Percentiles rank a stretch among this genome's conserved stretches.
Conservation (phyloP, 192 early-diverging fungal genomes). For the Backusella macrospora region DNA sequence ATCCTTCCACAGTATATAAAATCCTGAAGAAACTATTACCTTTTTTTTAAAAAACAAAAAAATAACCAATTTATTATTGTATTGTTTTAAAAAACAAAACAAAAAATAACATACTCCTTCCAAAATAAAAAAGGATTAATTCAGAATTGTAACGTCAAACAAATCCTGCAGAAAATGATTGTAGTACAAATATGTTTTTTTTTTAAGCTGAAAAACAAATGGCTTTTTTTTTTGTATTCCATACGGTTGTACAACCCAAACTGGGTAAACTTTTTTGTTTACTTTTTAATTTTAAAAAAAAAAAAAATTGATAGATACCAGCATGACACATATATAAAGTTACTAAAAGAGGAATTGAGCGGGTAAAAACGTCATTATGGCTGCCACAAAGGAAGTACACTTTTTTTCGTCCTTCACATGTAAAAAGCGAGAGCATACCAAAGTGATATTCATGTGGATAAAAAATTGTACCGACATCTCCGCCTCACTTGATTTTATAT, state of each 20-base stretch:
- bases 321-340: background rate
- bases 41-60: conserved; percentile 9
- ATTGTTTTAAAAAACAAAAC: background rate
- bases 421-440: background rate
- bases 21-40: background rate
- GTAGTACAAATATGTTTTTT: background rate
- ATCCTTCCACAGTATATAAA: background rate
- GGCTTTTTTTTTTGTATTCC: background rate
- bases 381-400: background rate
- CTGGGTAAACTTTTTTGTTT: background rate
- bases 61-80: background rate
- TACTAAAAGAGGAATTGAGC: background rate
- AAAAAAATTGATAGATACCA: conserved; percentile 2
- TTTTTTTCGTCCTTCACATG: background rate
- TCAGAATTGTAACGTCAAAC: background rate
- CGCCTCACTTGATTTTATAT: background rate
- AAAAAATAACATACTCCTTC: background rate
- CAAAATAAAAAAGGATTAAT: background rate
- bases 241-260: background rate
- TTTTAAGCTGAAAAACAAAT: background rate
- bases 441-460: conserved; percentile 5
- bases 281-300: background rate
- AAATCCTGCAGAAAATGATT: conserved; percentile 8
- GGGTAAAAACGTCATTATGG: background rate
- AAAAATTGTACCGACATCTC: background rate